Conservation (phyloP, 345 rosid genomes). For the Conringia planisiliqua region DNA sequence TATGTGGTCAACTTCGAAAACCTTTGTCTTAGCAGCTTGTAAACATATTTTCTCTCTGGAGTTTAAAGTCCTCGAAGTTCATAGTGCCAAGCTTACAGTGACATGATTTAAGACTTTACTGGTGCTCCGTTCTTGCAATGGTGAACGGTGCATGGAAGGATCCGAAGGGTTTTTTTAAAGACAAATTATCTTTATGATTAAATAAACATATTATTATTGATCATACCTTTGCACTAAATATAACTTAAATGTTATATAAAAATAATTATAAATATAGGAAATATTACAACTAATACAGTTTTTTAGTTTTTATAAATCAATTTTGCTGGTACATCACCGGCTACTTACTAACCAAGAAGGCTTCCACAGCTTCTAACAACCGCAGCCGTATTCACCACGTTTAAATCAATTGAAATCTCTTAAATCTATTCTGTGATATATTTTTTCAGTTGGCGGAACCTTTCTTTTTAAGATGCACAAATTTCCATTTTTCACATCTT, state of each 20-base stretch:
- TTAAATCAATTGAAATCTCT: background rate
- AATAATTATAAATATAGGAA: background rate
- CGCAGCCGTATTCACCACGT: background rate
- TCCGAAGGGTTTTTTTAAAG: background rate
- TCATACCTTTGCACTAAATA: background rate
- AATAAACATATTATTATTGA: background rate
- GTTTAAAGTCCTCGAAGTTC: background rate
- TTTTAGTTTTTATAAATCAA: too few relatives aligned
- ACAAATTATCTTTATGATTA: background rate
- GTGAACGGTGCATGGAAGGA: background rate
- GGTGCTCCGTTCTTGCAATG: background rate
- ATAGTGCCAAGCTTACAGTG: background rate
- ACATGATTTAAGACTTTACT: background rate
- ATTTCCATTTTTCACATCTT: background rate
- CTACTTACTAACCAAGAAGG: too few relatives aligned
- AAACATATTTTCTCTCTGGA: background rate
- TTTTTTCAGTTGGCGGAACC: background rate
- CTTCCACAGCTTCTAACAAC: background rate
- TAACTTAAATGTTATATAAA: background rate
- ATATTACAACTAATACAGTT: background rate
- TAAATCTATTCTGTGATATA: background rate
- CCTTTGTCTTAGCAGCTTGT: background rate
- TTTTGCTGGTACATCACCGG: too few relatives aligned
- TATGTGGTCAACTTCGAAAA: background rate
- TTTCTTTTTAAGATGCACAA: background rate